Conservation (phyloP, 73 alveolate species). For the Symbiodinium natans region DNA sequence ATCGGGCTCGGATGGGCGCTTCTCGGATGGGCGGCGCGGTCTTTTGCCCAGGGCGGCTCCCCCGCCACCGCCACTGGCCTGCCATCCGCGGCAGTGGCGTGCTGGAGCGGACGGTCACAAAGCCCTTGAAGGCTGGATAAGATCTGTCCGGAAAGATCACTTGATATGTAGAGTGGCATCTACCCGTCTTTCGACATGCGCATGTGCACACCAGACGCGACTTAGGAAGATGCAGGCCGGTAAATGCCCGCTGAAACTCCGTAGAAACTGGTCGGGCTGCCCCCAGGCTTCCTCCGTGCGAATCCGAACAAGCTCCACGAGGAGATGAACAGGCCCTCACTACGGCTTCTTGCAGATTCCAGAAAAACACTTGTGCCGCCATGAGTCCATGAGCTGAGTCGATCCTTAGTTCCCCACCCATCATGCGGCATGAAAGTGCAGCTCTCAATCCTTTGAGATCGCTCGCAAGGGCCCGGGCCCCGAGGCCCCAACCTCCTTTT, state of each 20-base stretch:
- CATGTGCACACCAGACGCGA: not conserved
- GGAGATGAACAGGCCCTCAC: not conserved
- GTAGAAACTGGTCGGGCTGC: not conserved
- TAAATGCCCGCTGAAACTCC: not conserved
- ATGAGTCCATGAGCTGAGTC: too few species aligned
- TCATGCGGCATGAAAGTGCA: too few species aligned
- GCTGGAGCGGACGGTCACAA: conserved; percentile 24
- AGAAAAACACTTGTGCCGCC: too few species aligned
- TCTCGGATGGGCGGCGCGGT: not conserved
- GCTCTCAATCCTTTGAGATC: too few species aligned
- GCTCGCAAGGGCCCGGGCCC: too few species aligned
- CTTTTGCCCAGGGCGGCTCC: not conserved
- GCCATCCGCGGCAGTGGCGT: conserved; percentile 77
- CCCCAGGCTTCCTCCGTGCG: conserved; percentile 46
- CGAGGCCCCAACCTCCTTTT: too few species aligned
- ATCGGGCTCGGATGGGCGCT: not conserved
- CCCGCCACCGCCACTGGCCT: conserved; percentile 21
- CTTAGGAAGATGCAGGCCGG: not conserved
- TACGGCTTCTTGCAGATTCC: too few species aligned
- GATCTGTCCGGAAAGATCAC: not conserved
- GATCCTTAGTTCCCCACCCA: too few species aligned
- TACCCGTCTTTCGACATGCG: not conserved
- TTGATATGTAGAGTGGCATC: not conserved
- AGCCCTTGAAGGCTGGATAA: conserved; percentile 27
- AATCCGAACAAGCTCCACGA: conserved; percentile 57